These are phyloP conservation scores for Nigrospora oryzae DNA, from an alignment of 2,329 filamentous ascomycete genomes.

Conservation along the genomic window DNA sequence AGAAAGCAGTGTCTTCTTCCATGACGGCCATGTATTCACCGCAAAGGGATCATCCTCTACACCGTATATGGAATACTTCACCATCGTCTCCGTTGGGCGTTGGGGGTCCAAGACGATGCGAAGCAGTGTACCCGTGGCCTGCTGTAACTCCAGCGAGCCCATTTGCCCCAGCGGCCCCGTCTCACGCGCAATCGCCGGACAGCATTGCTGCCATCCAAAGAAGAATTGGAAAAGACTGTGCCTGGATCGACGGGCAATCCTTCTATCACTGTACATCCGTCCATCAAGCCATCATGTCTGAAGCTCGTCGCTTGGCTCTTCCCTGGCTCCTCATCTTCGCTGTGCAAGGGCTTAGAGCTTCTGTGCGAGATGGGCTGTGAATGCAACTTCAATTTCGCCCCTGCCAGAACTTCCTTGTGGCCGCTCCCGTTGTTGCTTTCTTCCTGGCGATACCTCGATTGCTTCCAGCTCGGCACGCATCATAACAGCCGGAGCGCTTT, in stretches of 20 bases:
- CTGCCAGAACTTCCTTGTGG: slow-evolving; percentile 15
- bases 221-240: slow-evolving; percentile 16
- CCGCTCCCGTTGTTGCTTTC: slow-evolving; percentile 4
- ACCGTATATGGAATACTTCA: slow-evolving; percentile 8
- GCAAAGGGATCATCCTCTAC: slow-evolving; percentile 17
- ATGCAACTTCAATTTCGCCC: slow-evolving; percentile 19
- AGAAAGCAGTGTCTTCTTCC: slow-evolving; percentile 13
- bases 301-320: no score
- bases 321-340: no score
- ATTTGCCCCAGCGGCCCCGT: neutral
- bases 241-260: slow-evolving; percentile 25
- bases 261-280: slow-evolving; percentile 13
- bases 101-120: neutral
- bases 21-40: slow-evolving; percentile 4
- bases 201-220: slow-evolving; percentile 5
- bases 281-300: slow-evolving; percentile 28
- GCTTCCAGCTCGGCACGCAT: slow-evolving; percentile 13
- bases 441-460: neutral
- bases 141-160: neutral
- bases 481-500: slow-evolving; percentile 17
- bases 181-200: slow-evolving; percentile 6
- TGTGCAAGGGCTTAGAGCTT: no score
- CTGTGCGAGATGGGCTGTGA: no score
- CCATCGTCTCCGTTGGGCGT: slow-evolving; percentile 1
- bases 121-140: neutral